A percentile compares a stretch with the other conserved stretches of the same genome.
phyloP scores from a whole-genome alignment of 371 early-diverging fungal genomes.

The Mucor velutinosus region DNA sequence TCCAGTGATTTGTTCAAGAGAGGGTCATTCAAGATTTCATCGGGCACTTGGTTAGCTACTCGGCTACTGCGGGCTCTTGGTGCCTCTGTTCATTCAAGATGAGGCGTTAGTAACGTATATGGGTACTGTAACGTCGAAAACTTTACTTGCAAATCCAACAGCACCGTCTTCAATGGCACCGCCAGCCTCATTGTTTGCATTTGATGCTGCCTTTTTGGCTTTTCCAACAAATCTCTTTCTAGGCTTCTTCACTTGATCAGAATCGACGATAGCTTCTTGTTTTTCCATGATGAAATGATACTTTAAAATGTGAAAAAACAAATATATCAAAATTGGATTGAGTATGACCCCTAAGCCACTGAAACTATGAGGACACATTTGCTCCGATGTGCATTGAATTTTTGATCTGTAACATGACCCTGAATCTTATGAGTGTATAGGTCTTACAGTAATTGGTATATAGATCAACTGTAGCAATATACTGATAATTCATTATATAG shows the following conservation, averaged over 20 bases:
- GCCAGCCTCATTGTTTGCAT: constrained; percentile 14
- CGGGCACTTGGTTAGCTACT: constrained; percentile 82
- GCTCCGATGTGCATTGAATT: too few relatives aligned
- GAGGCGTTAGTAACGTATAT: not conserved
- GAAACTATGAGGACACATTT: too few relatives aligned
- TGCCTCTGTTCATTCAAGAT: constrained; percentile 8
- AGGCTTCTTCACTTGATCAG: constrained; percentile 40
- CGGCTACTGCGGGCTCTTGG: constrained; percentile 36
- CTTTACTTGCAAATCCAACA: constrained; percentile 50
- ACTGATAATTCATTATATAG: too few relatives aligned
- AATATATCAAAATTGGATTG: too few relatives aligned
- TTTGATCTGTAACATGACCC: too few relatives aligned
- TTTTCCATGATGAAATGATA: not conserved
- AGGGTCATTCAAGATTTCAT: constrained; percentile 80
- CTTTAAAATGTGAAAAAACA: too few relatives aligned
- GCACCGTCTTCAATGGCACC: constrained; percentile 62
- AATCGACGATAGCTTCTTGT: not conserved
- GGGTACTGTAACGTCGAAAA: too few relatives aligned
- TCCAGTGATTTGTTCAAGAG: constrained; percentile 81
- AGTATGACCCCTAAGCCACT: too few relatives aligned
- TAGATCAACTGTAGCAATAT: too few relatives aligned
- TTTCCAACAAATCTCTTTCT: constrained; percentile 68
- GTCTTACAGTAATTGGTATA: too few relatives aligned
- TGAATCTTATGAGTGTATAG: too few relatives aligned
- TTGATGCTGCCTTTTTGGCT: constrained; percentile 38